phyloP scores from a whole-genome alignment of 2,329 filamentous ascomycete species.

The Pestalotiopsis sp. region DNA sequence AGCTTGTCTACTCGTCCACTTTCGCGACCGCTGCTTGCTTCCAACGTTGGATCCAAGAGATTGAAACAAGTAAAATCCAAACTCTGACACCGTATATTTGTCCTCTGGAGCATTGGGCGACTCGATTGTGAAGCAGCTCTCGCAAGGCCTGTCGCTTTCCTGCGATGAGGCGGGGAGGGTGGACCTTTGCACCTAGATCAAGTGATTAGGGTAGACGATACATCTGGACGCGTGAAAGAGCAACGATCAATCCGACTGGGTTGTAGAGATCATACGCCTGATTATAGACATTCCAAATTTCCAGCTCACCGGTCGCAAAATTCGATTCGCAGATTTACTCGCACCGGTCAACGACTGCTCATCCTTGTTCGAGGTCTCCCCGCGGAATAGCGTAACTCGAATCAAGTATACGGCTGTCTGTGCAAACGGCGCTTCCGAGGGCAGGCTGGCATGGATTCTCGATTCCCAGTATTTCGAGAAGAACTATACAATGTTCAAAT shows the following conservation, averaged over 20 bases:
- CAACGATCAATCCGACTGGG: conserved; percentile 9
- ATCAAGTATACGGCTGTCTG: background rate
- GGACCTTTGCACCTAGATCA: conserved; percentile 32
- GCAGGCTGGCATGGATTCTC: conserved; percentile 63
- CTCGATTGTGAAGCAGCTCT: conserved; percentile 9
- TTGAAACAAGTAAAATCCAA: background rate
- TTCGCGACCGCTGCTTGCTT: background rate
- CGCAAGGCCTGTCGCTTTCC: conserved; percentile 32
- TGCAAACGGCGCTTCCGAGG: background rate
- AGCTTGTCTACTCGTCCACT: background rate
- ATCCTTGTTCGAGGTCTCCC: conserved; percentile 17
- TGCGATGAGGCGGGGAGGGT: conserved; percentile 39
- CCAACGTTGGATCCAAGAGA: background rate
- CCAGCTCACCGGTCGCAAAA: background rate
- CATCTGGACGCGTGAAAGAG: conserved; percentile 16
- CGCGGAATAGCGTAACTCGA: background rate
- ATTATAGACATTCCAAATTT: background rate
- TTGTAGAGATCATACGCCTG: background rate
- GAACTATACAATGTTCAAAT: conserved; percentile 71
- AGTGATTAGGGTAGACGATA: conserved; percentile 28
- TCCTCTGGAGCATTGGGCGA: background rate
- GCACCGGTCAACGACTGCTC: conserved; percentile 8
- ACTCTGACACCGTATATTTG: background rate
- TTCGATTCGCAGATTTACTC: background rate
- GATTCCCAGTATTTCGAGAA: conserved; percentile 62